These are phyloP conservation scores for Linnemannia hyalina DNA, from an alignment of 192 early-diverging fungal species.

Conservation along the genomic window DNA sequence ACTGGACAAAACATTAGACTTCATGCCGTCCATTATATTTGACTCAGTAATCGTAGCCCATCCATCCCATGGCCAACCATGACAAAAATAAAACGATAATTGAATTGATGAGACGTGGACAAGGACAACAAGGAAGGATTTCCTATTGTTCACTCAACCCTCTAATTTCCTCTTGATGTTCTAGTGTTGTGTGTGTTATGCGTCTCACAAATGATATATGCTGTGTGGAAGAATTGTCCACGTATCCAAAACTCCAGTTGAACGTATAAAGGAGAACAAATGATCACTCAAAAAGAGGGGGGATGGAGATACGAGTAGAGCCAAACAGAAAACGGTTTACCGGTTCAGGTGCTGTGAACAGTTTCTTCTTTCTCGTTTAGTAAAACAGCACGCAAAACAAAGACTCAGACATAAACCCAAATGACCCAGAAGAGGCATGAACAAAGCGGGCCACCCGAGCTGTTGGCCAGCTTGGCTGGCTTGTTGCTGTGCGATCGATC, in stretches of 20 bases:
- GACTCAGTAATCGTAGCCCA: neutral
- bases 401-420: neutral
- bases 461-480: neutral
- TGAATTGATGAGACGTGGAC: too few species aligned
- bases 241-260: too few species aligned
- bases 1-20: neutral
- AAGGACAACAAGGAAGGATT: too few species aligned
- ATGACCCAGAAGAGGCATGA: neutral
- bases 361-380: neutral
- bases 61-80: neutral
- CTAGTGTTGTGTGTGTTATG: too few species aligned
- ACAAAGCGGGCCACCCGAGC: neutral
- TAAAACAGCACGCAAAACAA: constrained; percentile 3
- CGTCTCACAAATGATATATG: too few species aligned
- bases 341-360: neutral
- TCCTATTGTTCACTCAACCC: too few species aligned
- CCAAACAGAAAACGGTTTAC: constrained; percentile 3
- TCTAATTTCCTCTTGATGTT: too few species aligned
- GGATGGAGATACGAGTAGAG: too few species aligned
- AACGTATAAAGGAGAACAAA: too few species aligned
- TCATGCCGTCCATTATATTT: neutral
- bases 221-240: neutral
- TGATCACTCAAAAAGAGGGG: too few species aligned
- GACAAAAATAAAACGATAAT: too few species aligned
- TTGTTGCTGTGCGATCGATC: neutral